Conservation (phyloP, 2,329 filamentous ascomycete species). For the Arthroderma sp. region DNA sequence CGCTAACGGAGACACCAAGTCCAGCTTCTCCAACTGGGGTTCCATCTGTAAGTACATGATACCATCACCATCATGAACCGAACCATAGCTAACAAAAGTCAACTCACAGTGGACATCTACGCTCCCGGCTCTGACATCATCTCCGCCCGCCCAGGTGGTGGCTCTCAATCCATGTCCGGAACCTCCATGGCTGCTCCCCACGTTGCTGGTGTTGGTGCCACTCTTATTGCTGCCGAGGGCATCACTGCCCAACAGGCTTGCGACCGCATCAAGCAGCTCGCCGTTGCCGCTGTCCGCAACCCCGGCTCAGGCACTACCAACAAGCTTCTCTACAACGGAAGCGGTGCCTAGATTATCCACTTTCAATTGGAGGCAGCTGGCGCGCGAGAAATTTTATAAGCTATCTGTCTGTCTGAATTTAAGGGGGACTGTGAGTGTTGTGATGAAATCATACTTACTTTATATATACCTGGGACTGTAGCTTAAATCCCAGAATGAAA, state of each 20-base stretch:
- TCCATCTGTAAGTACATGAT: slow-evolving; percentile 19
- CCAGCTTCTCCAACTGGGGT: slow-evolving; percentile 31
- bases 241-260: slow-evolving; percentile 33
- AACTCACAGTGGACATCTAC: slow-evolving; percentile 38
- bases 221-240: slow-evolving; percentile 38
- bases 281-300: slow-evolving; percentile 18
- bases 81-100: background rate
- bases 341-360: too few species aligned
- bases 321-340: slow-evolving; percentile 19
- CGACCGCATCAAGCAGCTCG: slow-evolving; percentile 41
- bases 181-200: slow-evolving; percentile 29
- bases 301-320: slow-evolving; percentile 15
- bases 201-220: slow-evolving; percentile 43
- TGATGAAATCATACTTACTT: too few species aligned
- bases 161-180: slow-evolving; percentile 32
- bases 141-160: slow-evolving; percentile 35
- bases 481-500: too few species aligned
- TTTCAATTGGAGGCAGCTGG: too few species aligned
- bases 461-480: too few species aligned
- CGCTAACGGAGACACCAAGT: slow-evolving; percentile 19
- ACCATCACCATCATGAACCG: background rate
- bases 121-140: slow-evolving; percentile 43
- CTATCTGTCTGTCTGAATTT: too few species aligned
- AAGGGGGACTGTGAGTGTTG: too few species aligned
- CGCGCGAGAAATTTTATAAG: too few species aligned